Evolutionary conservation across 2,329 filamentous ascomycete genomes (phyloP).

Genomic region (Ceratocystiopsis minuta): DNA sequence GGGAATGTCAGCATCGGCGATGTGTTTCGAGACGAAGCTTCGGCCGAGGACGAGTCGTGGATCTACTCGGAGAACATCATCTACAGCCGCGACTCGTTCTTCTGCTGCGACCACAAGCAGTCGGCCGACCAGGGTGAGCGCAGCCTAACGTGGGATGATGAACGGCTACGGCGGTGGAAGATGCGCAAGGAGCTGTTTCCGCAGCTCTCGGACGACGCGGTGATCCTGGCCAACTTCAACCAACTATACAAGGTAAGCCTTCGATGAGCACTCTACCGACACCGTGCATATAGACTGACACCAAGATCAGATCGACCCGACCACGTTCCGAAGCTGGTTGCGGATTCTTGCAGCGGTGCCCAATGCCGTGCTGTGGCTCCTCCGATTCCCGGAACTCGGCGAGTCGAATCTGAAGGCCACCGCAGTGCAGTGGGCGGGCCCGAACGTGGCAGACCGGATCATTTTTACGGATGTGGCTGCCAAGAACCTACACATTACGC

Average conservation of each 20-base stretch:
- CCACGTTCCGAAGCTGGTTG: conserved; percentile 88
- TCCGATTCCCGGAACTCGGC: conserved; percentile 89
- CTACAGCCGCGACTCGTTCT: conserved; percentile 87
- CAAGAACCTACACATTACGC: conserved; percentile 82
- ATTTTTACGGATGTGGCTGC: conserved; percentile 94
- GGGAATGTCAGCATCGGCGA: conserved; percentile 60
- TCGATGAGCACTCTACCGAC: background rate
- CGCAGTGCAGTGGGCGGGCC: conserved; percentile 66
- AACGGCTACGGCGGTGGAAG: conserved; percentile 65
- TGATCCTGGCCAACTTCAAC: conserved; percentile 96
- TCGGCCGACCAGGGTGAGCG: conserved; percentile 50
- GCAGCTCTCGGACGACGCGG: conserved; percentile 56
- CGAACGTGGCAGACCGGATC: conserved; percentile 69
- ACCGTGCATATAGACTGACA: background rate
- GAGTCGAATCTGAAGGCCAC: conserved; percentile 71
- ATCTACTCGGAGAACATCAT: conserved; percentile 95
- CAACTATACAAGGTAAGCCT: conserved; percentile 82
- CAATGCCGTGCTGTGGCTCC: conserved; percentile 81
- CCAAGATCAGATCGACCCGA: conserved; percentile 72
- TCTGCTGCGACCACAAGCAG: conserved; percentile 93
- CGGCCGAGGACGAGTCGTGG: conserved; percentile 59
- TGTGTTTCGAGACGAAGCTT: conserved; percentile 45
- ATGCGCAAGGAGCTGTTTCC: conserved; percentile 93
- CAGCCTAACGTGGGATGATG: conserved; percentile 61
- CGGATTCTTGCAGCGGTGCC: conserved; percentile 73